Conservation (phyloP, 2,329 filamentous ascomycete species). For the Diplodia corticola region DNA sequence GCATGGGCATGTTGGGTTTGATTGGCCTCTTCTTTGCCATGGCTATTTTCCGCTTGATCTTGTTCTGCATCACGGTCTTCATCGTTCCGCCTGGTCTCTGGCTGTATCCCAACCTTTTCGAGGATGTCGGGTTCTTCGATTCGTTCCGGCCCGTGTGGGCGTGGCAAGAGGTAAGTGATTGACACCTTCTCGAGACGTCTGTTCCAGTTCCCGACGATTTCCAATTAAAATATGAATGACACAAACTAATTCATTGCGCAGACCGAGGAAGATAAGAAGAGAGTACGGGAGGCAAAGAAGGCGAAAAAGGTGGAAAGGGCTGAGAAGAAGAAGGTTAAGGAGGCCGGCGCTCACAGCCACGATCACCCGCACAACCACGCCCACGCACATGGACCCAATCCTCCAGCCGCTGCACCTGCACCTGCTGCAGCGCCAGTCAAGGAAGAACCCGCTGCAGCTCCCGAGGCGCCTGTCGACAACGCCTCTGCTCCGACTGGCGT, state of each 20-base stretch:
- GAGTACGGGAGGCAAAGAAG: conserved; percentile 31
- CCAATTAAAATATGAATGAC: background rate
- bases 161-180: conserved; percentile 82
- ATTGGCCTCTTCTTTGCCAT: conserved; percentile 95
- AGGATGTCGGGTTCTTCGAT: conserved; percentile 97
- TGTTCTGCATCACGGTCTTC: conserved; percentile 93
- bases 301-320: conserved; percentile 25
- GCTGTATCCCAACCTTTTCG: conserved; percentile 97
- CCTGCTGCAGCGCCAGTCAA: conserved; percentile 27
- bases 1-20: conserved; percentile 87
- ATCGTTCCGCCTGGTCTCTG: conserved; percentile 83
- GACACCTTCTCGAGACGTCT: background rate
- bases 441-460: background rate
- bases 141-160: conserved; percentile 96
- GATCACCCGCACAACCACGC: conserved; percentile 35
- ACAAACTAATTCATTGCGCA: conserved; percentile 22
- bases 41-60: conserved; percentile 93
- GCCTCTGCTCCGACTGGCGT: conserved; percentile 19
- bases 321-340: conserved; percentile 30
- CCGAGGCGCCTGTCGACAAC: conserved; percentile 4
- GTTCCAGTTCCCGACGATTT: background rate
- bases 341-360: conserved; percentile 25
- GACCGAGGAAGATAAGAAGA: conserved; percentile 44
- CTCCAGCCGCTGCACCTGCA: conserved; percentile 32
- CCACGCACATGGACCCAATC: conserved; percentile 34